Evolutionary conservation across 306 rosid species (phyloP).

Genomic region (Arachis stenosperma): DNA sequence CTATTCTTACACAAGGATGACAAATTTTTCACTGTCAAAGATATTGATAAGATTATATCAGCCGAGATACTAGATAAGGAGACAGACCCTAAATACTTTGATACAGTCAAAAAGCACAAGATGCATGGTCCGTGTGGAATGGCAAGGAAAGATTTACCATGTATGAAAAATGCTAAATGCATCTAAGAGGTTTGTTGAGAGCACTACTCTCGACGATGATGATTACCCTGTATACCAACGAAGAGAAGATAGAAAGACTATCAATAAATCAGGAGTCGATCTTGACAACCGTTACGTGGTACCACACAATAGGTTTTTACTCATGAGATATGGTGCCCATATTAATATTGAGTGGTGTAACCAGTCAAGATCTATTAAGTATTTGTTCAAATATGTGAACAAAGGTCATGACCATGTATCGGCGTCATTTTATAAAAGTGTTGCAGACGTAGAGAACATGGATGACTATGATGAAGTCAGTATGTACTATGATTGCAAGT

Average conservation of each 20-base stretch:
- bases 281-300: not conserved
- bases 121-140: not conserved
- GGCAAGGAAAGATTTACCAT: not conserved
- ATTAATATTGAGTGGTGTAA: not conserved
- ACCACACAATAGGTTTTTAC: not conserved
- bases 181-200: not conserved
- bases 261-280: not conserved
- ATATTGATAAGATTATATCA: not conserved
- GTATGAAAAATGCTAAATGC: not conserved
- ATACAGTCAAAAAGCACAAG: not conserved
- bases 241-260: not conserved
- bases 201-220: not conserved
- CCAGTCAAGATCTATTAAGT: not conserved
- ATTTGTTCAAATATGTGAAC: not conserved
- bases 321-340: not conserved
- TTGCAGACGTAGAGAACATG: too few relatives aligned
- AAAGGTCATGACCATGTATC: not conserved
- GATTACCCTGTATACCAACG: not conserved
- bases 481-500: not conserved
- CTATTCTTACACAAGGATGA: not conserved
- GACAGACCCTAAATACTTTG: not conserved
- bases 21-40: not conserved
- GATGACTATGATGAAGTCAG: not conserved
- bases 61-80: not conserved
- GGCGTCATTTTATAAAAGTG: not conserved